A percentile compares a stretch with the other conserved stretches of the same genome.
phyloP scores from a whole-genome alignment of 805 yeast genomes.

The Dipodascus geniculatus region DNA sequence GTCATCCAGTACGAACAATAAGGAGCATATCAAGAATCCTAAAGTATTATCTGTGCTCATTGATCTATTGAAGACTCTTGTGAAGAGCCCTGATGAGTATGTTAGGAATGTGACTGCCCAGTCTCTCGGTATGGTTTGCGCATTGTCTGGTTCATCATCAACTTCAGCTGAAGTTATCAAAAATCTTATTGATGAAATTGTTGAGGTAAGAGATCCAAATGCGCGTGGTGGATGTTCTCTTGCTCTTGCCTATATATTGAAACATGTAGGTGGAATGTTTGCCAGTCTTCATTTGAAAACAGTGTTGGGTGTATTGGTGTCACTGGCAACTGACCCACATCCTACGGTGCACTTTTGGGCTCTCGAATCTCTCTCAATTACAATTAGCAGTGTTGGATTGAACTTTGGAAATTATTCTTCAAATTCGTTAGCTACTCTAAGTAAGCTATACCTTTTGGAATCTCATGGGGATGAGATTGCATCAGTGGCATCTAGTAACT shows the following conservation, averaged over 20 bases:
- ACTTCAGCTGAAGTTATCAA: conserved; percentile 33
- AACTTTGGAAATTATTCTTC: conserved; percentile 35
- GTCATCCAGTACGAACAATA: conserved; percentile 10
- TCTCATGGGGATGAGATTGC: conserved; percentile 36
- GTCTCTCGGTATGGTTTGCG: conserved; percentile 41
- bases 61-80: conserved; percentile 38
- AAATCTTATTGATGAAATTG: conserved; percentile 51
- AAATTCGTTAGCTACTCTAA: conserved; percentile 32
- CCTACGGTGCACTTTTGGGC: conserved; percentile 74
- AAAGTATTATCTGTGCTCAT: conserved; percentile 35
- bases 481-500: conserved; percentile 36
- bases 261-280: conserved; percentile 27
- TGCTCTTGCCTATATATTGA: conserved; percentile 37
- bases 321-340: conserved; percentile 67
- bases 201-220: conserved; percentile 51
- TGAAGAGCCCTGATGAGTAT: conserved; percentile 28
- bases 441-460: conserved; percentile 33
- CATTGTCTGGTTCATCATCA: conserved; percentile 17
- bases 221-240: conserved; percentile 48
- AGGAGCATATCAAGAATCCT: conserved; percentile 20
- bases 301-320: conserved; percentile 44
- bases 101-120: conserved; percentile 41
- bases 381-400: conserved; percentile 44
- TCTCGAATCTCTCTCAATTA: conserved; percentile 42
- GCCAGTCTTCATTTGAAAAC: conserved; percentile 31